These are phyloP conservation scores for Nakazawaea anatomiae DNA, from an alignment of 805 yeast genomes.

Conservation along the genomic window DNA sequence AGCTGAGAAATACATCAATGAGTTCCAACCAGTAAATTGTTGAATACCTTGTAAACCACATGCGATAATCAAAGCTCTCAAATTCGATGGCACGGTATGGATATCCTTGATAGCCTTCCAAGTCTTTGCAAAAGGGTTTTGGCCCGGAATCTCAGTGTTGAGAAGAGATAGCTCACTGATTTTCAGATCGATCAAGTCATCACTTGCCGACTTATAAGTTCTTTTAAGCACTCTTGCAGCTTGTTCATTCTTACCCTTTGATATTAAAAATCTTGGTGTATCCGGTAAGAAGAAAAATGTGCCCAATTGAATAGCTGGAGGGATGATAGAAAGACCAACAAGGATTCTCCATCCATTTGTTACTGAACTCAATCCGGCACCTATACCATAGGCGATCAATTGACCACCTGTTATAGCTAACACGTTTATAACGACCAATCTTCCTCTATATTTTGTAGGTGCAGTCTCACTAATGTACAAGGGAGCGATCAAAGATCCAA, in stretches of 20 bases:
- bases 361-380: constrained; percentile 75
- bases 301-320: constrained; percentile 71
- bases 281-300: constrained; percentile 87
- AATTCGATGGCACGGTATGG: constrained; percentile 69
- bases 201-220: constrained; percentile 60
- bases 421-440: constrained; percentile 83
- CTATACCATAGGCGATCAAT: constrained; percentile 87
- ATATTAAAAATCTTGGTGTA: constrained; percentile 86
- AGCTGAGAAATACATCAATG: constrained; percentile 91
- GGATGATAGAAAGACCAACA: constrained; percentile 87
- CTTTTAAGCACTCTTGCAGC: constrained; percentile 63
- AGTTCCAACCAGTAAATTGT: constrained; percentile 95
- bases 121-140: constrained; percentile 40
- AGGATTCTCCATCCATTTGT: constrained; percentile 88
- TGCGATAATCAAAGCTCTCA: constrained; percentile 83
- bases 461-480: constrained; percentile 88
- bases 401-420: constrained; percentile 94
- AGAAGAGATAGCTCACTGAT: constrained; percentile 56
- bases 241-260: constrained; percentile 55
- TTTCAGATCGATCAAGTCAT: constrained; percentile 58
- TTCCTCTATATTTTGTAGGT: constrained; percentile 86
- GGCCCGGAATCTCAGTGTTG: constrained; percentile 41
- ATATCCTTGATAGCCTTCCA: constrained; percentile 58
- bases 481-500: constrained; percentile 93
- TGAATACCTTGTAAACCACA: constrained; percentile 95